Conservation (phyloP, 1,284 basidiomycete species). For the Anthracocystis walkeri region DNA sequence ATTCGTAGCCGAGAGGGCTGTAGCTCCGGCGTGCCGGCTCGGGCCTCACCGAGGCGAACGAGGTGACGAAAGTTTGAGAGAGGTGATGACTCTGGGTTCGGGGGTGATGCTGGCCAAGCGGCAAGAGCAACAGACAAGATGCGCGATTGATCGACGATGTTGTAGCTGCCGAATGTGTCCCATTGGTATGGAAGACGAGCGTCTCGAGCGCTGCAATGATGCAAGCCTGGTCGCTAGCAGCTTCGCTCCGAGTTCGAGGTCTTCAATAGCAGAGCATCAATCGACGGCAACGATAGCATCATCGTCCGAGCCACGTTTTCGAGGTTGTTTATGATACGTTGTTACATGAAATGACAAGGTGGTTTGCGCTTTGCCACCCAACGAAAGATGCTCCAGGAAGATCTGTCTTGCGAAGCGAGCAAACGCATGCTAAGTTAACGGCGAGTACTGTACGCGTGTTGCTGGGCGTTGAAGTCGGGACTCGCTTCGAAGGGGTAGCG, state of each 20-base stretch:
- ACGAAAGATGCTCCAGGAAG: conserved; percentile 7
- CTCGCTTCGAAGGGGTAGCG: conserved; percentile 5
- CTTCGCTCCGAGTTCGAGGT: background rate
- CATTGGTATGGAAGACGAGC: no score
- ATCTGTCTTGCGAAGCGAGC: background rate
- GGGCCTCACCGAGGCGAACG: no score
- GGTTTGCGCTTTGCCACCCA: conserved; percentile 5
- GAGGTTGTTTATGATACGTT: background rate
- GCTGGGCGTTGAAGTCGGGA: conserved; percentile 1
- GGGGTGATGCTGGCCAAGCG: no score
- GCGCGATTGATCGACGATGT: no score
- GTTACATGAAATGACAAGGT: background rate
- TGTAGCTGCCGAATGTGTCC: no score
- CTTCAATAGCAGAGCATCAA: background rate
- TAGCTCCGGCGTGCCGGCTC: no score
- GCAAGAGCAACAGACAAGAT: no score
- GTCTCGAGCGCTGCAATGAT: background rate
- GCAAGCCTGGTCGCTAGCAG: background rate
- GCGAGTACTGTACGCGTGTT: background rate
- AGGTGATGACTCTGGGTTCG: no score
- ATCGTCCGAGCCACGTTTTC: background rate
- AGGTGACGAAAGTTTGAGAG: no score
- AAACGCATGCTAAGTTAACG: background rate
- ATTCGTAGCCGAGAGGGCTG: no score
- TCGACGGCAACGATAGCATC: background rate